Evolutionary conservation across 2,329 filamentous ascomycete genomes (phyloP), one percentile per base, ranked within the genome.

Genomic region (Trichoderma harzianum): DNA sequence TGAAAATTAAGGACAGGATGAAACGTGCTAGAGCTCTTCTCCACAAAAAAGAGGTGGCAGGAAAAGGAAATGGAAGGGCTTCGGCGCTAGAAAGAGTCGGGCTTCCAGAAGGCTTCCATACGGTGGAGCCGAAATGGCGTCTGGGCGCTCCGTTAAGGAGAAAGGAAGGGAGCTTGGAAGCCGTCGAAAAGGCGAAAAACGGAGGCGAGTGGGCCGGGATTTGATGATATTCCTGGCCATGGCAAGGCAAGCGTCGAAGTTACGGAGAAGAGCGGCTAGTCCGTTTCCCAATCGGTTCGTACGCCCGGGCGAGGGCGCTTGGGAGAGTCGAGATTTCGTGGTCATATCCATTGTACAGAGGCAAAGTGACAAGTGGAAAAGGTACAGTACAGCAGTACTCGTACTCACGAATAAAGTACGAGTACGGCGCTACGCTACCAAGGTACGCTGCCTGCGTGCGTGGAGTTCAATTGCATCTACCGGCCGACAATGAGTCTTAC

Each of bases 101-200:
- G 69, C 69, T 71, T 71, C 69, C 62, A 71, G 53, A 64, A 71
- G 21, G 6, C 69, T 71, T 71, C 69, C 63, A 71, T 71, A 68
- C 63, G 63, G 69, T 67, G 69, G 69, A 36, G 39, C 66, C 66
- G 57, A 69, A 60, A 39, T 7, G 39, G 55, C n/a, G 53, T 51
- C 66, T 69, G 66, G 66, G 55, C 66, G 36, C 66, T 69, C 66
- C 66, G 66, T 69, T 69, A 61, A 69, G 57, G 57, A 47, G 66
- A 69, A 51, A 51, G 26, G 18, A 53, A 24, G 21, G 24, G 18
- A 30, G 21, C 12, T 11, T 30, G 10, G n/a, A 53, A 43, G 39
- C 36, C 18, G 28, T 32, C 16, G 28, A 60, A n/a, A 34, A 21
- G 28, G 57, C 18, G n/a, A 53, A 32, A 69, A 69, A 69, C 66